phyloP scores from a whole-genome alignment of 2,329 filamentous ascomycete species.

The Colletotrichum paranaense region DNA sequence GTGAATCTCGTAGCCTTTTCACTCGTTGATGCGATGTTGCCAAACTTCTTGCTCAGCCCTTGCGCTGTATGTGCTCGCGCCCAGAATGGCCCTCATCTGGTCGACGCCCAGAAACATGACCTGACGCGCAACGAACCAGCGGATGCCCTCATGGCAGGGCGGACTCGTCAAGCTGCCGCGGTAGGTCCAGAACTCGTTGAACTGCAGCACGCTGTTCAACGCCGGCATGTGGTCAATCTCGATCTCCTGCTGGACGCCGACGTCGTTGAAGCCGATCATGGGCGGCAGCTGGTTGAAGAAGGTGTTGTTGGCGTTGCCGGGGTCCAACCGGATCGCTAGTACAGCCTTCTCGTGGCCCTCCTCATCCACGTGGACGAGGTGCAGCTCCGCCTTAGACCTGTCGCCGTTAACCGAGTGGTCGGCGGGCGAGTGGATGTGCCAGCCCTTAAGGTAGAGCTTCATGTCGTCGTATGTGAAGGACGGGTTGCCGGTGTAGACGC shows the following conservation, averaged over 20 bases:
- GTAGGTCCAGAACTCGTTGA: constrained; percentile 61
- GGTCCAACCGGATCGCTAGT: constrained; percentile 58
- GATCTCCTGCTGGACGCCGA: constrained; percentile 28
- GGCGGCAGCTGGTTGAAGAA: constrained; percentile 56
- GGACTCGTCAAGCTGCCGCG: constrained; percentile 58
- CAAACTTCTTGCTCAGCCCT: constrained; percentile 58
- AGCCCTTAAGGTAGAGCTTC: constrained; percentile 59
- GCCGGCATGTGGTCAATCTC: constrained; percentile 46
- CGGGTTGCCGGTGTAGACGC: constrained; percentile 50
- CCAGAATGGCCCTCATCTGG: constrained; percentile 60
- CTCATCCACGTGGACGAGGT: constrained; percentile 58
- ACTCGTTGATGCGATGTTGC: constrained; percentile 57
- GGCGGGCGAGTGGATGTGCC: constrained; percentile 63
- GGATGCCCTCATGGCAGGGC: constrained; percentile 57
- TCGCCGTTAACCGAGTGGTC: constrained; percentile 58
- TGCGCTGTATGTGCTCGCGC: constrained; percentile 56
- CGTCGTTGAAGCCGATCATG: constrained; percentile 52
- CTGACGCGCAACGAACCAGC: constrained; percentile 49
- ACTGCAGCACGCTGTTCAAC: constrained; percentile 49
- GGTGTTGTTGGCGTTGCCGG: constrained; percentile 47
- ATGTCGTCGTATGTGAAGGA: constrained; percentile 57
- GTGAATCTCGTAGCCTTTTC: background rate
- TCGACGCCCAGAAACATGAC: constrained; percentile 51
- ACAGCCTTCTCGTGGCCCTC: constrained; percentile 55
- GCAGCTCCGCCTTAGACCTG: constrained; percentile 57